Base-by-base conservation (phyloP, 805 yeast species). In the Lachancea dasiensis region DNA sequence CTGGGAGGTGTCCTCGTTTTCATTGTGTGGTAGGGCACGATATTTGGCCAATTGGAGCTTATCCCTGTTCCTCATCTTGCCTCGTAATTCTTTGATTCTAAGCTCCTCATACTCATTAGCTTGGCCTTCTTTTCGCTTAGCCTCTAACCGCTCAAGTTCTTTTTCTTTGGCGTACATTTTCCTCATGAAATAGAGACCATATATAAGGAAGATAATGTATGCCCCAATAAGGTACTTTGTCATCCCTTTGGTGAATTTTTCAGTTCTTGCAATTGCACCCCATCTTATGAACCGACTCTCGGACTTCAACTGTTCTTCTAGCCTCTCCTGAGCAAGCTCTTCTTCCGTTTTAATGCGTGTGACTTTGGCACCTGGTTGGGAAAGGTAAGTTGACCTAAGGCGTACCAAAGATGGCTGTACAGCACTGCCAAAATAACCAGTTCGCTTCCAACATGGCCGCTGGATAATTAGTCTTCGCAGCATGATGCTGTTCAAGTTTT, bases 171-270 rank as follows among this genome's bases (percentile, higher is more conserved):
- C 61, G 56, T 73, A 82, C 35, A 81, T 57, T 50, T 81, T 82
- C 49, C 76, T 68, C 77, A 82, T 79, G 55, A 79, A 77, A 52
- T 70, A 70, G 40, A 75, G 69, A 36, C 86, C 84, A 40, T 79
- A 73, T 15, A 72, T 64, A 20, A 77, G 56, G 51, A 80, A 72
- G 7, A 72, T 63, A 2, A 67, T 66, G 54, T 81, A 81, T 2
- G 76, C 71, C n/a, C 73, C 75, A 28, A 83, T 54, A 45, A 81
- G 74, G 53, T 70, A 76, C 48, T 75, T 73, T 5, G 87, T 79
- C 68, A 81, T 68, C 34, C 72, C 70, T 49, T 72, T 77, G 43
- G 75, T 72, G 60, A 81, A 81, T 37, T 72, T 69, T 38, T 71
- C 70, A 2, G 81, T 69, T 38, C 78, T 62, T 6, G 70, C 61